Base-by-base conservation (phyloP, 23 red algal species). In the Gracilaria gracilis region DNA sequence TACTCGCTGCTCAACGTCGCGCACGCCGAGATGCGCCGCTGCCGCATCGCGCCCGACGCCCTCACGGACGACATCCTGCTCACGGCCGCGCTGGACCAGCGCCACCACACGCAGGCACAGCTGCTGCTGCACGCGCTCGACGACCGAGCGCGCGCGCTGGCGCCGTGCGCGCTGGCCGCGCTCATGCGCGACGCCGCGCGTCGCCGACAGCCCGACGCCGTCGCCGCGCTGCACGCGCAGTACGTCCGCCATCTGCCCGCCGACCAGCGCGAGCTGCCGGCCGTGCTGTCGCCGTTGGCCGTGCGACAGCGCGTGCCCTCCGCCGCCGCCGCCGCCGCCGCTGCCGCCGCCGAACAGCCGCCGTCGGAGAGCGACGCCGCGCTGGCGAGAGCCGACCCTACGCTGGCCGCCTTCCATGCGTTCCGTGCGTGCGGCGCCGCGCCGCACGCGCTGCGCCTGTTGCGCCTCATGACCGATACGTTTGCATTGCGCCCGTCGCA, bases 321-420 rank as follows among this genome's bases (percentile, higher is more conserved):
- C 31, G 28, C 28, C 48, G 6, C 57, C 61, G 13, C 51, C 50
- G 12, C 36, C 57, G 48, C 21, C 61, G 16, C 34, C 31, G 28
- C 28, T n/a, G 6, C 57, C 61, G 13, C 51, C 50, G 12, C 36
- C 57, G 48, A n/a, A n/a, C n/a, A n/a, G n/a, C 21, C 61, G 16
- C 51, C 37, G 57, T 39, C 57, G 34, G 61, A 33, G 29, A 21
- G 80, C 80, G 37, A 32, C 57, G 42, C 24, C 51, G 75, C 75
- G 23, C 19, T 33, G 42, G 42, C 42, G 42, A 4, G 42, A 46
- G 55, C 37, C 79, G 79, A 83, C 57, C 57, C 80, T 17, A 62
- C 61, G 0, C 23, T 66, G 57, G 61, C 57, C 28, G 80, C 80
- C 33, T 67, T 83, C 39, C 57, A 66, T 20, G 80, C 80, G n/a